phyloP scores from a whole-genome alignment of 2,329 filamentous ascomycete genomes.

The Botryosphaeria agaves region DNA sequence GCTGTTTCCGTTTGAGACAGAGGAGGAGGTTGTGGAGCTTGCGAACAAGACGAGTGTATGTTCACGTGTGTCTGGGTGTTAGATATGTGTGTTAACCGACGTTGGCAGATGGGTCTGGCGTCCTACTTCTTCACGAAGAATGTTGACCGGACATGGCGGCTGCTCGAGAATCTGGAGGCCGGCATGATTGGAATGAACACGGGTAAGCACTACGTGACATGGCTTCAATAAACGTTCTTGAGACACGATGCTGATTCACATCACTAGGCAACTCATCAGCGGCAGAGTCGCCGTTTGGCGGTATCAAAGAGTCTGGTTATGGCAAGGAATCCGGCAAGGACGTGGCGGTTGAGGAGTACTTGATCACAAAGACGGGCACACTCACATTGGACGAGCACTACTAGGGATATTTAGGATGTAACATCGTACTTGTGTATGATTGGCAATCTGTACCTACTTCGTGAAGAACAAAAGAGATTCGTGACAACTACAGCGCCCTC shows the following conservation, averaged over 20 bases:
- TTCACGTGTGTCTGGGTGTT: too few relatives aligned
- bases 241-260: too few relatives aligned
- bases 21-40: constrained; percentile 41
- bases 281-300: constrained; percentile 49
- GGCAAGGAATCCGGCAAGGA: constrained; percentile 52
- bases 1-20: constrained; percentile 46
- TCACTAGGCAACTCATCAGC: constrained; percentile 46
- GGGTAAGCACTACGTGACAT: too few relatives aligned
- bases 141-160: constrained; percentile 45
- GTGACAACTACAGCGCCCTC: too few relatives aligned
- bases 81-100: too few relatives aligned
- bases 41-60: constrained; percentile 44
- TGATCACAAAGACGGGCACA: constrained; percentile 48
- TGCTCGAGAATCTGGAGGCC: constrained; percentile 50
- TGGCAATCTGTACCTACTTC: too few relatives aligned
- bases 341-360: constrained; percentile 44
- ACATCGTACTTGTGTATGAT: too few relatives aligned
- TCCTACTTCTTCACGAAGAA: constrained; percentile 54
- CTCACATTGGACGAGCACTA: constrained; percentile 41
- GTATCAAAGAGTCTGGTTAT: constrained; percentile 51
- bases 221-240: too few relatives aligned
- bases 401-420: too few relatives aligned
- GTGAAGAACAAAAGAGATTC: too few relatives aligned
- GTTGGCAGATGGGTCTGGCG: constrained; percentile 50
- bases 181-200: constrained; percentile 54